Evolutionary conservation across 345 rosid species (phyloP), one percentile per base, ranked within the genome.

Genomic region (Lepidium africanum): DNA sequence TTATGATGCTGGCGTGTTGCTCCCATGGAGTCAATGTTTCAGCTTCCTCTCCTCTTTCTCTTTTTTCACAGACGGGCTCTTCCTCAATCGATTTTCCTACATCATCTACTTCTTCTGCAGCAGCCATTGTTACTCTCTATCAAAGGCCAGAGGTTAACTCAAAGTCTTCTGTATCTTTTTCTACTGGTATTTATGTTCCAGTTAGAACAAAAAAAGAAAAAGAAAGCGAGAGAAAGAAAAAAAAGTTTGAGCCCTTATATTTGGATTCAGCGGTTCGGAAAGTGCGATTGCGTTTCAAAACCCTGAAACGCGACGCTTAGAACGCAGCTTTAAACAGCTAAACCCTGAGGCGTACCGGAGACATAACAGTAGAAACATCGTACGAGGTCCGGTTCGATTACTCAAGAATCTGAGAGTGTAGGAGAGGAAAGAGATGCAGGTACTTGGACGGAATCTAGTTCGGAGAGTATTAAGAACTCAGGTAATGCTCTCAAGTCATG

Each of bases 1-100:
- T 86, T 76, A 93, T 93, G 40, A 85, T 81, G 25, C 75, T 76
- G 1, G 86, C 81, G 73, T 88, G 93, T 78, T 90, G 97, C 72
- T 90, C 96, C 96, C 97, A 90, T 16, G 96, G 92, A 40, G 84
- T 75, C 87, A 90, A 79, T 63, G 59, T 35, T 72, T 59, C 49
- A 43, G 46, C 14, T 10, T 74, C 73, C 3, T 66, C 63, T 67
- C n/a, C 63, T 62, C 72, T 63, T 51, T 70, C 76, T 71, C 73
- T 55, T 41, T 67, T 67, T 16, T 59, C 75, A 50, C 61, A 9
- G 6, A 52, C 54, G 30, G 17, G 1, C 35, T 71, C 64, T 53
- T 70, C 79, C 71, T 45, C 71, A 9, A 2, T 33, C 52, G 42
- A 12, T 48, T 7, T 66, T 15, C 32, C 69, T 42, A 48, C 63